Conservation (phyloP, 2,329 filamentous ascomycete species). For the Pseudocercospora fuligena region DNA sequence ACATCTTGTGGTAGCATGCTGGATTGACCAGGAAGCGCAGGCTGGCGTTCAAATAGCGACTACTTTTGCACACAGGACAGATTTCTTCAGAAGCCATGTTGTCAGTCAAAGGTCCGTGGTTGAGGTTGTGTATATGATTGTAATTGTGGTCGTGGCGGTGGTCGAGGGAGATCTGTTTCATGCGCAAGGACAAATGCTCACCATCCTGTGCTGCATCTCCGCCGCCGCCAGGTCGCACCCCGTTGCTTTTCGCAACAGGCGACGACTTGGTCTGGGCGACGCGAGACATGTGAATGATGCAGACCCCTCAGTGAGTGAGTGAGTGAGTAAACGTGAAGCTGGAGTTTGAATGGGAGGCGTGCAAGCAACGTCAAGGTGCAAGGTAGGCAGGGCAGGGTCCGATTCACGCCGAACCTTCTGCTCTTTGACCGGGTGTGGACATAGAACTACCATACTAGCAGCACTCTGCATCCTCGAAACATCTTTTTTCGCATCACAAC, state of each 20-base stretch:
- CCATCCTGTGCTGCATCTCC: constrained; percentile 37
- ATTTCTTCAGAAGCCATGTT: constrained; percentile 60
- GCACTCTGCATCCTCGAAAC: background rate
- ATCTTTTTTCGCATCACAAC: background rate
- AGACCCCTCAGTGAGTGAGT: background rate
- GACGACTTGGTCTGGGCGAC: constrained; percentile 36
- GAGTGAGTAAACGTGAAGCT: background rate
- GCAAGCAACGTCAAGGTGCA: background rate
- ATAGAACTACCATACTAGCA: background rate
- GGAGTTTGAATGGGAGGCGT: background rate
- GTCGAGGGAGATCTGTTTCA: constrained; percentile 26
- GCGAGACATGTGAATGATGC: constrained; percentile 38
- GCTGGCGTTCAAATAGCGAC: constrained; percentile 90
- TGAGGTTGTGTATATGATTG: constrained; percentile 10
- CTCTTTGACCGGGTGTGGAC: background rate
- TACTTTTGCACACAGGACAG: constrained; percentile 97
- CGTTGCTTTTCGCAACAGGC: constrained; percentile 31
- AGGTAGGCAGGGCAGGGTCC: background rate
- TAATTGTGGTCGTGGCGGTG: constrained; percentile 1
- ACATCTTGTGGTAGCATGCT: constrained; percentile 99
- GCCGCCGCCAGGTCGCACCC: constrained; percentile 18
- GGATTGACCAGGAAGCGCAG: constrained; percentile 97
- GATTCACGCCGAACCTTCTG: background rate
- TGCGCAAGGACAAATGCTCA: constrained; percentile 32
- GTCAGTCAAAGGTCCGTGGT: constrained; percentile 7